phyloP scores from a whole-genome alignment of 1,284 basidiomycete species.

The Sanghuangporus baumii region DNA sequence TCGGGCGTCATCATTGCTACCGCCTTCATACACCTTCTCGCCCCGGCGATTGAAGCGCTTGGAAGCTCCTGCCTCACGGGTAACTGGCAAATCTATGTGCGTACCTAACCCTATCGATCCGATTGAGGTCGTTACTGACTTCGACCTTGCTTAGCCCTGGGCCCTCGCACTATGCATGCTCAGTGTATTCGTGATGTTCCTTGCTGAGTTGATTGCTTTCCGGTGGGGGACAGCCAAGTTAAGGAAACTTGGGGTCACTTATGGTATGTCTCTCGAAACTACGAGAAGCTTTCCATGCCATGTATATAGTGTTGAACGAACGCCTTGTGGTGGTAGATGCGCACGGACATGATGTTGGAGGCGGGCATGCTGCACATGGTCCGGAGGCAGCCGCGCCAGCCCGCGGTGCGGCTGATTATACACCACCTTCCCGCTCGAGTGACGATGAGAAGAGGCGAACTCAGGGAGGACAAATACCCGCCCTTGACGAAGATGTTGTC shows the following conservation, averaged over 20 bases:
- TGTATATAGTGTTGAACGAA: neutral
- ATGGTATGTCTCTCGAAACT: constrained; percentile 36
- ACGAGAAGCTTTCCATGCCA: neutral
- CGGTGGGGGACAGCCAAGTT: constrained; percentile 71
- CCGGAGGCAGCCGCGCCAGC: constrained; percentile 38
- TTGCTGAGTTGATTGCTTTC: constrained; percentile 82
- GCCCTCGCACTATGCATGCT: constrained; percentile 75
- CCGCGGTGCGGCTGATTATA: neutral
- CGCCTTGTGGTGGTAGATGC: constrained; percentile 35
- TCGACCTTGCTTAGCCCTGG: constrained; percentile 52
- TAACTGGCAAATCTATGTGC: constrained; percentile 71
- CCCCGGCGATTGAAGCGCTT: constrained; percentile 71
- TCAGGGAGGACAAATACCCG: constrained; percentile 6
- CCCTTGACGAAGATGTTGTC: constrained; percentile 1
- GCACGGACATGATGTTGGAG: constrained; percentile 60
- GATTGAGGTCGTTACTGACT: constrained; percentile 4
- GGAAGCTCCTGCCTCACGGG: constrained; percentile 65
- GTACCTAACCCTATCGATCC: constrained; percentile 25
- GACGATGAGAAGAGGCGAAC: constrained; percentile 19
- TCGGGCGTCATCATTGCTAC: constrained; percentile 94
- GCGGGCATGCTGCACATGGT: constrained; percentile 62
- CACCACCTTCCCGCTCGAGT: constrained; percentile 18
- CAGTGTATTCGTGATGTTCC: constrained; percentile 79
- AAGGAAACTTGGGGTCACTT: constrained; percentile 42
- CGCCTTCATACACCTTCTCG: constrained; percentile 82